phyloP scores from a whole-genome alignment of 495 filamentous ascomycete species.

The Sporormia fimetaria region DNA sequence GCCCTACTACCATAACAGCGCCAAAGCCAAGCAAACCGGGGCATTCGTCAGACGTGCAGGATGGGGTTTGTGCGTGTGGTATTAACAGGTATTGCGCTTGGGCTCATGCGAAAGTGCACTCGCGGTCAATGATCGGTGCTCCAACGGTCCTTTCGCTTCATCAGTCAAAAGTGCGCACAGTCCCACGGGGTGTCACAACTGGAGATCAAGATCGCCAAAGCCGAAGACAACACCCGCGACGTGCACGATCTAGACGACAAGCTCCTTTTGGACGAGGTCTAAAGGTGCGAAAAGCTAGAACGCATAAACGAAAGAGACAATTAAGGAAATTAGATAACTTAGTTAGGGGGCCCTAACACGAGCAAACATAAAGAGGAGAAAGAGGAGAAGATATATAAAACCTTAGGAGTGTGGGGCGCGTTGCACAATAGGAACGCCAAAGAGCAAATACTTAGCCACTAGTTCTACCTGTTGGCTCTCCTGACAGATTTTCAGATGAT shows the following conservation, averaged over 20 bases:
- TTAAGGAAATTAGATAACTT: slow-evolving; percentile 61
- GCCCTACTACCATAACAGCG: too few species aligned
- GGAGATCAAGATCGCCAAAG: slow-evolving; percentile 54
- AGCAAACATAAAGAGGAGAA: slow-evolving; percentile 41
- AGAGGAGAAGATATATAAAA: slow-evolving; percentile 46
- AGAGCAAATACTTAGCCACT: slow-evolving; percentile 66
- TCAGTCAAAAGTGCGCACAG: too few species aligned
- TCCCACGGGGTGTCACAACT: slow-evolving; percentile 65
- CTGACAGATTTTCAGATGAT: slow-evolving; percentile 92
- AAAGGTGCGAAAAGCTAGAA: slow-evolving; percentile 38
- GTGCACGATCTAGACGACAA: slow-evolving; percentile 36
- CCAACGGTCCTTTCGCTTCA: too few species aligned
- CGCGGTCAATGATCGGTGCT: too few species aligned
- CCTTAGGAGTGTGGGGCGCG: slow-evolving; percentile 70
- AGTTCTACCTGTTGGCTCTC: slow-evolving; percentile 75
- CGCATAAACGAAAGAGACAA: slow-evolving; percentile 50
- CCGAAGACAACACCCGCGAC: slow-evolving; percentile 31
- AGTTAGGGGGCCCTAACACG: slow-evolving; percentile 47
- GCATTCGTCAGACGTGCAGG: too few species aligned
- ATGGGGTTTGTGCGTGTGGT: too few species aligned
- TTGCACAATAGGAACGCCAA: slow-evolving; percentile 63
- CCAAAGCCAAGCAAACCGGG: too few species aligned
- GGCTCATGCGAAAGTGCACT: too few species aligned
- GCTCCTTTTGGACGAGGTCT: slow-evolving; percentile 20
- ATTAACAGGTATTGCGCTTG: too few species aligned